Evolutionary conservation across 345 rosid genomes (phyloP).

Genomic region (Hibiscus trionum): DNA sequence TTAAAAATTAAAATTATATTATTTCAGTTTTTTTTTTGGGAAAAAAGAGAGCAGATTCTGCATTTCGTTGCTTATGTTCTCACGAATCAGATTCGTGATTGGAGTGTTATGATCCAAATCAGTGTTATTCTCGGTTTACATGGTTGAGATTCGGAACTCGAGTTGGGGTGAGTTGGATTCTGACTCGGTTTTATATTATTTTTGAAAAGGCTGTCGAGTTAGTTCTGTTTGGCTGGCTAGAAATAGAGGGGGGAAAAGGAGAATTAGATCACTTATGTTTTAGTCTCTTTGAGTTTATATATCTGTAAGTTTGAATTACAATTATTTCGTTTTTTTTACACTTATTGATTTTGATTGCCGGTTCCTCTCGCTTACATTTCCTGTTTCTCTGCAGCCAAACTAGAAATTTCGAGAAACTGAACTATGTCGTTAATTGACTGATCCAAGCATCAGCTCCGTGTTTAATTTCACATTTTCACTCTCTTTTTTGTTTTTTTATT

Average conservation of each 20-base stretch:
- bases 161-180: slow-evolving; percentile 6
- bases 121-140: background rate
- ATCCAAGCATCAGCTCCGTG: background rate
- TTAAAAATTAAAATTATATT: background rate
- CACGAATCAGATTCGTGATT: background rate
- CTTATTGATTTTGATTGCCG: background rate
- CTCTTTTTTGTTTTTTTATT: background rate
- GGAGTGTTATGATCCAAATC: background rate
- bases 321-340: background rate
- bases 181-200: background rate
- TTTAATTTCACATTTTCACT: background rate
- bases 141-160: background rate
- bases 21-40: background rate
- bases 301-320: background rate
- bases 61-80: background rate
- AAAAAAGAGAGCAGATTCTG: background rate
- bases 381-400: background rate
- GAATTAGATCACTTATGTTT: background rate
- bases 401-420: background rate
- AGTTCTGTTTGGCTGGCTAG: slow-evolving; percentile 9
- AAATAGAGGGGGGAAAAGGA: background rate
- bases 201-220: background rate
- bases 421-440: background rate
- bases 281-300: background rate
- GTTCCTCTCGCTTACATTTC: background rate